Evolutionary conservation across 2,329 filamentous ascomycete genomes (phyloP).

Genomic region (Rutstroemia sp.): DNA sequence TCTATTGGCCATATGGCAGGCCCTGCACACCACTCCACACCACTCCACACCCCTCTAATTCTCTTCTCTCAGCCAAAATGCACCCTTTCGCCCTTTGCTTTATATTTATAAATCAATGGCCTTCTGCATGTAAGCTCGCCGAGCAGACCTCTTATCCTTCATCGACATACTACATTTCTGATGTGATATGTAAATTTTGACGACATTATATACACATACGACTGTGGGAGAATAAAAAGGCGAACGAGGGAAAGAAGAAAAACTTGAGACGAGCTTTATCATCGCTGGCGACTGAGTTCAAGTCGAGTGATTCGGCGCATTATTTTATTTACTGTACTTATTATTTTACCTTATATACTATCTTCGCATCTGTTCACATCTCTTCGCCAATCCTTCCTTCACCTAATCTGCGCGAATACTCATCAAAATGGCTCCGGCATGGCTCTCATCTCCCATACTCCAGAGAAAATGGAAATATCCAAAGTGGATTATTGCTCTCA

Average conservation of each 20-base stretch:
- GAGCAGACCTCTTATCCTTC: background rate
- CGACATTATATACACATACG: background rate
- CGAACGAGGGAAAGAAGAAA: background rate
- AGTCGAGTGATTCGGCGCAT: background rate
- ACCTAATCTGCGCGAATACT: background rate
- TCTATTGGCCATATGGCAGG: background rate
- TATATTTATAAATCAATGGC: conserved; percentile 7
- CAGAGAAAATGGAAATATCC: conserved; percentile 39
- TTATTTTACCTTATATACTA: background rate
- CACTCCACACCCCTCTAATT: background rate
- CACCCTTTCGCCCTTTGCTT: background rate
- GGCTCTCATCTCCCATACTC: conserved; percentile 4
- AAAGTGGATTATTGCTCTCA: conserved; percentile 42
- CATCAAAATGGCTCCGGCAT: conserved; percentile 3
- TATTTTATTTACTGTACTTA: no score
- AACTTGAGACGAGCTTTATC: background rate
- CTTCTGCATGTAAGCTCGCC: background rate
- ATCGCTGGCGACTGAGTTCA: conserved; percentile 8
- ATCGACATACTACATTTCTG: background rate
- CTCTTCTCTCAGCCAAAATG: background rate
- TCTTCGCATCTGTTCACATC: background rate
- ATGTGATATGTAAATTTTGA: background rate
- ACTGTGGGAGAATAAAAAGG: background rate
- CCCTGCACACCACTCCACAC: background rate
- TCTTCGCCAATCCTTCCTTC: background rate